Evolutionary conservation across 2,329 filamentous ascomycete genomes (phyloP).

Genomic region (Aspergillus chevalieri): DNA sequence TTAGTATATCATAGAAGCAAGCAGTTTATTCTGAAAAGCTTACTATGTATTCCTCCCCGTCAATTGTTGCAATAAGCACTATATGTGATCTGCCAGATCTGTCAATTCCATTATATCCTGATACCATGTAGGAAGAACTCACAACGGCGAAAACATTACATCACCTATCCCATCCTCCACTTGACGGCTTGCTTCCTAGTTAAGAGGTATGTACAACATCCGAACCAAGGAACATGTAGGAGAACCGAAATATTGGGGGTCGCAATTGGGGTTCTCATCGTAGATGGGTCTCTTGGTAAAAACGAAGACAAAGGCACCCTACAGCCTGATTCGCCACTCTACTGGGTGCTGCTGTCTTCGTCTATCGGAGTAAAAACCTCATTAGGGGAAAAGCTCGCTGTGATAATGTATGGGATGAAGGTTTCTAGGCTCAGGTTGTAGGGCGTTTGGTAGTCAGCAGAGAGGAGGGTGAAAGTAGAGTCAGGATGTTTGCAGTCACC

Average conservation of each 20-base stretch:
- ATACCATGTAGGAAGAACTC: conserved; percentile 8
- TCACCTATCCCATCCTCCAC: conserved; percentile 5
- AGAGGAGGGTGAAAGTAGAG: too few relatives aligned
- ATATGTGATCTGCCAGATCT: conserved; percentile 45
- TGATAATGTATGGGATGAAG: too few relatives aligned
- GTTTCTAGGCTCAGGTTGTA: too few relatives aligned
- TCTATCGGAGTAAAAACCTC: not conserved
- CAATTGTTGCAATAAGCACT: conserved; percentile 55
- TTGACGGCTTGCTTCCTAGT: not conserved
- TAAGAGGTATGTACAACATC: too few relatives aligned
- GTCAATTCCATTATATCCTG: not conserved
- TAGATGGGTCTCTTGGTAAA: not conserved
- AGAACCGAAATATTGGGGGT: too few relatives aligned
- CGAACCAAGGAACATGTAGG: too few relatives aligned
- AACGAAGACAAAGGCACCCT: not conserved
- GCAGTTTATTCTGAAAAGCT: not conserved
- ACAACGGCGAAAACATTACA: conserved; percentile 46
- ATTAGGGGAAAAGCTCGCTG: too few relatives aligned
- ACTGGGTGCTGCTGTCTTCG: conserved; percentile 26
- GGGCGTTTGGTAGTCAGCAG: too few relatives aligned
- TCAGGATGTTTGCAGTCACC: too few relatives aligned
- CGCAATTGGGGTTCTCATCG: too few relatives aligned
- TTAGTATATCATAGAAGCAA: not conserved
- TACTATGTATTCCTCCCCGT: conserved; percentile 40
- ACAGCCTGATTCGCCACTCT: conserved; percentile 15